Conservation (phyloP, 2,329 filamentous ascomycete genomes). For the Ceratocystis destructans region DNA sequence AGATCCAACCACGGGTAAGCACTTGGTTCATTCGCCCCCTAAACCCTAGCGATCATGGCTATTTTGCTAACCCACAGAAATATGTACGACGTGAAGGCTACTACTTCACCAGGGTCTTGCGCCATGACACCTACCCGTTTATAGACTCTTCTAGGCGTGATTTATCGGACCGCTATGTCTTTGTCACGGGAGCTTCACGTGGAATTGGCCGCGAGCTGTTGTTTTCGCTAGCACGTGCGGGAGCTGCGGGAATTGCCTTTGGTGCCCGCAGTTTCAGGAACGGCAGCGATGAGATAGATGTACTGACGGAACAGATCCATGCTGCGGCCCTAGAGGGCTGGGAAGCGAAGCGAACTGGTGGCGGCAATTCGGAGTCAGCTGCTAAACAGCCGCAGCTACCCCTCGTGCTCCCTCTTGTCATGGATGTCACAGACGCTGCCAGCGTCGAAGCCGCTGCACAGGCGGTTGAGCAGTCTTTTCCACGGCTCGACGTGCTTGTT, state of each 20-base stretch:
- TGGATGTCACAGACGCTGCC: conserved; percentile 28
- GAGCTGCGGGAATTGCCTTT: conserved; percentile 38
- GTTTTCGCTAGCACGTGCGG: conserved; percentile 41
- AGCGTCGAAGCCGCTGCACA: conserved; percentile 26
- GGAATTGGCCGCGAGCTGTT: conserved; percentile 42
- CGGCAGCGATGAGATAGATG: conserved; percentile 24
- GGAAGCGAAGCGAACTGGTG: not conserved
- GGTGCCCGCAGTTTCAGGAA: conserved; percentile 35
- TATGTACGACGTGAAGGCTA: conserved; percentile 17
- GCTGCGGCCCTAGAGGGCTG: not conserved
- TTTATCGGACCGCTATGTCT: conserved; percentile 29
- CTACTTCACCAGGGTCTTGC: conserved; percentile 25
- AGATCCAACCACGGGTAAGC: conserved; percentile 12
- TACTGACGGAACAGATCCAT: not conserved
- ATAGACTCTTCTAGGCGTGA: conserved; percentile 33
- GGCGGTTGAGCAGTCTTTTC: conserved; percentile 23
- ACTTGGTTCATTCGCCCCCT: not conserved
- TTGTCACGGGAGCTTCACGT: conserved; percentile 43
- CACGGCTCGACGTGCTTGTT: conserved; percentile 30
- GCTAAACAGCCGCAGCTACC: conserved; percentile 23
- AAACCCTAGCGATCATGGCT: not conserved
- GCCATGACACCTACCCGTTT: conserved; percentile 39
- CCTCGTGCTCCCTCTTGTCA: conserved; percentile 29
- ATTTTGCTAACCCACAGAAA: not conserved
- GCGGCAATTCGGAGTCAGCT: conserved; percentile 26